These are phyloP conservation scores for Cladophialophora bantiana DNA, from an alignment of 2,329 filamentous ascomycete species.

Conservation along the genomic window DNA sequence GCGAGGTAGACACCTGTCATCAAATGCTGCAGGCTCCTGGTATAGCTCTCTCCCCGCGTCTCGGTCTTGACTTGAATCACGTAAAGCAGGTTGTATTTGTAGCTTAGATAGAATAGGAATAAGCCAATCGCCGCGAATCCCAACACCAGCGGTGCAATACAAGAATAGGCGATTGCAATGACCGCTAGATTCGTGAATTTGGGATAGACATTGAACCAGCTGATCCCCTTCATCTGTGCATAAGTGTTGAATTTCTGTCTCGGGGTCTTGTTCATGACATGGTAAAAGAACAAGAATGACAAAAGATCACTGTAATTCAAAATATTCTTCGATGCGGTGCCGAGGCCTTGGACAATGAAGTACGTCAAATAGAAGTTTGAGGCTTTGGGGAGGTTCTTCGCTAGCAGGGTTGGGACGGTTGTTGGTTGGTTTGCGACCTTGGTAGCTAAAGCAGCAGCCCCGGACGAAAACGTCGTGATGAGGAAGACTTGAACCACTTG, in stretches of 20 bases:
- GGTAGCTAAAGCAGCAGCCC: slow-evolving; percentile 72
- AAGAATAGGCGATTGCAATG: slow-evolving; percentile 84
- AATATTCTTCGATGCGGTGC: slow-evolving; percentile 57
- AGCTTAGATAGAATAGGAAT: slow-evolving; percentile 81
- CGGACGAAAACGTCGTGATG: slow-evolving; percentile 78
- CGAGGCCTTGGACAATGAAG: slow-evolving; percentile 89
- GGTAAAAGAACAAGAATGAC: slow-evolving; percentile 51
- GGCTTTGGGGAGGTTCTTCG: slow-evolving; percentile 78
- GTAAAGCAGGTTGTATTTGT: slow-evolving; percentile 89
- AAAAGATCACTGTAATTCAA: slow-evolving; percentile 55
- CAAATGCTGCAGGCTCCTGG: slow-evolving; percentile 82
- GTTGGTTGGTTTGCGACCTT: slow-evolving; percentile 71
- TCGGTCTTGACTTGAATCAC: slow-evolving; percentile 83
- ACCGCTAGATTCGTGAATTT: slow-evolving; percentile 85
- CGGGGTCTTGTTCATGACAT: slow-evolving; percentile 64
- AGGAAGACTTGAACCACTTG: slow-evolving; percentile 87
- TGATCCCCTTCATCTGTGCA: slow-evolving; percentile 74
- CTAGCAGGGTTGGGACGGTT: slow-evolving; percentile 69
- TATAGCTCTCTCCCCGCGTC: slow-evolving; percentile 87
- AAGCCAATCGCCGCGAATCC: slow-evolving; percentile 82
- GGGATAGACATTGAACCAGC: slow-evolving; percentile 83
- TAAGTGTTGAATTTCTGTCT: slow-evolving; percentile 78
- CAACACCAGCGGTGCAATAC: slow-evolving; percentile 84
- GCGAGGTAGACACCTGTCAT: slow-evolving; percentile 84
- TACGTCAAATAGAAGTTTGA: slow-evolving; percentile 97